These are phyloP conservation scores for Melaleuca alternifolia DNA, from an alignment of 345 rosid species.

Conservation along the genomic window DNA sequence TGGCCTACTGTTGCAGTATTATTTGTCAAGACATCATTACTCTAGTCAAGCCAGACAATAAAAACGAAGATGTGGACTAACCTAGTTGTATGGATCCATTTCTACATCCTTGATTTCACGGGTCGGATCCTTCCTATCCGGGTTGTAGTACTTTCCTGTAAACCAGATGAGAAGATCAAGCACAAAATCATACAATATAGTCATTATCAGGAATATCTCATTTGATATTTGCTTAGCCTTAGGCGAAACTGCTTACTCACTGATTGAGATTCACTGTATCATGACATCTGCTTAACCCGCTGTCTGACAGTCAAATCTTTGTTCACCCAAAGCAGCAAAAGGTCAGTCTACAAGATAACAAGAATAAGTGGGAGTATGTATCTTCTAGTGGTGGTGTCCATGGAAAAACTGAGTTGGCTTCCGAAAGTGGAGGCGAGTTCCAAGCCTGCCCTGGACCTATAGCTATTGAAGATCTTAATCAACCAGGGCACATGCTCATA, in stretches of 20 bases:
- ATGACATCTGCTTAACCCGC: not conserved
- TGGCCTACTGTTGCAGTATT: not conserved
- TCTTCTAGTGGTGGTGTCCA: constrained; percentile 6
- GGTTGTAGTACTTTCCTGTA: not conserved
- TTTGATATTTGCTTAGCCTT: not conserved
- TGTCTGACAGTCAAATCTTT: not conserved
- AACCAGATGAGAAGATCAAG: not conserved
- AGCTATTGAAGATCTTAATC: constrained; percentile 44
- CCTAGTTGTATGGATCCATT: not conserved
- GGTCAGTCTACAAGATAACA: constrained; percentile 9
- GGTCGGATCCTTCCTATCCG: not conserved
- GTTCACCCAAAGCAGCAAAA: not conserved
- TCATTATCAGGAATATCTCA: not conserved
- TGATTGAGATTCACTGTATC: not conserved
- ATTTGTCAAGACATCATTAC: not conserved
- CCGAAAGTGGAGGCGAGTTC: constrained; percentile 27
- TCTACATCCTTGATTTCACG: not conserved
- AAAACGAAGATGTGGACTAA: not conserved
- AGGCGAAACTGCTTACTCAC: not conserved
- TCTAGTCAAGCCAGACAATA: not conserved
- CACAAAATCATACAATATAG: not conserved
- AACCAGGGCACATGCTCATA: constrained; percentile 50
- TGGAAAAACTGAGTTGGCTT: constrained; percentile 29
- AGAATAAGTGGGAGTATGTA: constrained; percentile 11
- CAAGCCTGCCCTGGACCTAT: constrained; percentile 31